A percentile compares a stretch with the other conserved stretches of the same genome.
phyloP scores from a whole-genome alignment of 805 yeast species.

The Kluyveromyces nonfermentans region DNA sequence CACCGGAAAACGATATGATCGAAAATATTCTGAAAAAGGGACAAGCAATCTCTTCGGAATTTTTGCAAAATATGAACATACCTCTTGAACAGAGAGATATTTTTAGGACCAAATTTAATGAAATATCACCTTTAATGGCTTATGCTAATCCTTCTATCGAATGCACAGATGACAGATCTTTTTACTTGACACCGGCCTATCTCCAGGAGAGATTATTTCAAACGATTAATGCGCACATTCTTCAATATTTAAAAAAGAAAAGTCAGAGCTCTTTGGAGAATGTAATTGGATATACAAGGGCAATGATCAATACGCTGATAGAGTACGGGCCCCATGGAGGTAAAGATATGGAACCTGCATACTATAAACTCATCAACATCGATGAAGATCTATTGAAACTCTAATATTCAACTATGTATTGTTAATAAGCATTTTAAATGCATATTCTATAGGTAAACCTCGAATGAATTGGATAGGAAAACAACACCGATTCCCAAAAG shows the following conservation, averaged over 20 bases:
- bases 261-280: conserved; percentile 36
- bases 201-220: conserved; percentile 26
- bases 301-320: conserved; percentile 28
- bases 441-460: conserved; percentile 33
- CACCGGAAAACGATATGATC: conserved; percentile 9
- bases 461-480: conserved; percentile 35
- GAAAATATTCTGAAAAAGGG: conserved; percentile 15
- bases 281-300: conserved; percentile 34
- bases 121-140: conserved; percentile 43
- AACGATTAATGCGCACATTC: conserved; percentile 29
- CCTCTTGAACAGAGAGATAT: conserved; percentile 19
- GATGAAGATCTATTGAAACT: conserved; percentile 37
- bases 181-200: conserved; percentile 19
- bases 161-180: conserved; percentile 22
- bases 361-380: conserved; percentile 33
- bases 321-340: conserved; percentile 25
- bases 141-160: conserved; percentile 41
- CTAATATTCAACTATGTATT: conserved; percentile 6
- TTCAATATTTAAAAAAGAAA: conserved; percentile 36
- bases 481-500: conserved; percentile 34
- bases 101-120: conserved; percentile 33
- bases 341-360: conserved; percentile 15
- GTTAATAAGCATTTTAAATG: background rate
- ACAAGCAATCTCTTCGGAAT: conserved; percentile 18
- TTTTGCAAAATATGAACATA: conserved; percentile 13